phyloP scores from a whole-genome alignment of 1,284 basidiomycete species.

The Leucoagaricus sp. region DNA sequence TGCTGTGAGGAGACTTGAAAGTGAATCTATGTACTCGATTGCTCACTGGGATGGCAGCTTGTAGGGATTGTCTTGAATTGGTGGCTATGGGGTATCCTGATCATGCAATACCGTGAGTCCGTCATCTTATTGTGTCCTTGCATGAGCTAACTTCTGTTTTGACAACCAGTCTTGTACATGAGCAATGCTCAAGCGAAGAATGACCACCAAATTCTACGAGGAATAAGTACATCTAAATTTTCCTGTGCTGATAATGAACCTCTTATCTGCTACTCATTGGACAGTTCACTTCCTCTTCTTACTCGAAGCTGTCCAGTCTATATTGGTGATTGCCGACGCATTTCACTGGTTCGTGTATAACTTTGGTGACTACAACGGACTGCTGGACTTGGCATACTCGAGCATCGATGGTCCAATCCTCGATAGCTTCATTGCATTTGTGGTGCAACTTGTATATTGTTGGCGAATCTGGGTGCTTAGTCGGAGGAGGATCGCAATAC shows the following conservation, averaged over 20 bases:
- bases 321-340: neutral
- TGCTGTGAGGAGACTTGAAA: too few species aligned
- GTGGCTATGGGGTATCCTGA: constrained; percentile 13
- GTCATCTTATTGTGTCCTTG: too few species aligned
- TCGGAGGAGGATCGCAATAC: neutral
- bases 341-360: constrained; percentile 4
- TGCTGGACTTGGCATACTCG: neutral
- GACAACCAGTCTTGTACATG: too few species aligned
- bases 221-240: too few species aligned
- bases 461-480: neutral
- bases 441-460: neutral
- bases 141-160: too few species aligned
- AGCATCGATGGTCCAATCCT: constrained; percentile 1
- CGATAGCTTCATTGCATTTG: constrained; percentile 2
- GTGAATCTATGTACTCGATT: too few species aligned
- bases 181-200: too few species aligned
- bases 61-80: constrained; percentile 13
- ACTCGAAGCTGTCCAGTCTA: constrained; percentile 1
- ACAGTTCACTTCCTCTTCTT: constrained; percentile 5
- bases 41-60: too few species aligned
- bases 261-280: too few species aligned
- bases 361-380: neutral
- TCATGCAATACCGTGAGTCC: constrained; percentile 15
- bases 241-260: too few species aligned
- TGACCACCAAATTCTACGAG: too few species aligned